phyloP scores from a whole-genome alignment of 2,329 filamentous ascomycete species.

The Xylaria sp. region DNA sequence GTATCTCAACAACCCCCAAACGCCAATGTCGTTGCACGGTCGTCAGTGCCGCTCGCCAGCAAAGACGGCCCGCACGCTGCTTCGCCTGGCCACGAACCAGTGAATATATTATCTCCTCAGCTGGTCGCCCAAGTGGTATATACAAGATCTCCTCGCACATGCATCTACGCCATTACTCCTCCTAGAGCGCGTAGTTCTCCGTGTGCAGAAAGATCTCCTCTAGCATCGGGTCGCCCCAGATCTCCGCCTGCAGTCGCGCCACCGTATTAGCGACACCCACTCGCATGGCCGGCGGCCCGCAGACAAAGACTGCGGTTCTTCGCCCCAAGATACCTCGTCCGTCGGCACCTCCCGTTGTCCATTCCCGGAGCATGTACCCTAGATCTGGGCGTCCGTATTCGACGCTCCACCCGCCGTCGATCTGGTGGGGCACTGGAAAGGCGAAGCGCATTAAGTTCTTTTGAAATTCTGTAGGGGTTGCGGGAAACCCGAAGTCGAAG shows the following conservation, averaged over 20 bases:
- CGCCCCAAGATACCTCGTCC: conserved; percentile 75
- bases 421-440: conserved; percentile 72
- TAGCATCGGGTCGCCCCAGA: conserved; percentile 76
- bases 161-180: neutral
- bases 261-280: conserved; percentile 87
- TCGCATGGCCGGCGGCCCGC: conserved; percentile 85
- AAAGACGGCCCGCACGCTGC: neutral
- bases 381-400: conserved; percentile 92
- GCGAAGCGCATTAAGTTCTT: conserved; percentile 91
- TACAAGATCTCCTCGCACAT: conserved; percentile 15
- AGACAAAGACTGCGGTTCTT: conserved; percentile 89
- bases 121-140: conserved; percentile 12
- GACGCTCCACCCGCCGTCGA: conserved; percentile 83
- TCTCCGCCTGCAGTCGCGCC: conserved; percentile 78
- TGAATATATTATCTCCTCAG: conserved; percentile 8
- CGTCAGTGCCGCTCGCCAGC: conserved; percentile 3
- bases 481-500: conserved; percentile 83
- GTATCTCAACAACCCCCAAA: conserved; percentile 27
- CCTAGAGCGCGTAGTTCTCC: conserved; percentile 87
- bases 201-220: conserved; percentile 95
- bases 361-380: conserved; percentile 82
- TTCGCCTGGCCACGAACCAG: neutral
- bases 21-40: conserved; percentile 23
- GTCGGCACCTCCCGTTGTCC: conserved; percentile 73
- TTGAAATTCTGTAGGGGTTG: conserved; percentile 84